Percentiles rank a stretch among this genome's conserved stretches.
Evolutionary conservation across 306 rosid species (phyloP).

Genomic region (Alnus rubra): DNA sequence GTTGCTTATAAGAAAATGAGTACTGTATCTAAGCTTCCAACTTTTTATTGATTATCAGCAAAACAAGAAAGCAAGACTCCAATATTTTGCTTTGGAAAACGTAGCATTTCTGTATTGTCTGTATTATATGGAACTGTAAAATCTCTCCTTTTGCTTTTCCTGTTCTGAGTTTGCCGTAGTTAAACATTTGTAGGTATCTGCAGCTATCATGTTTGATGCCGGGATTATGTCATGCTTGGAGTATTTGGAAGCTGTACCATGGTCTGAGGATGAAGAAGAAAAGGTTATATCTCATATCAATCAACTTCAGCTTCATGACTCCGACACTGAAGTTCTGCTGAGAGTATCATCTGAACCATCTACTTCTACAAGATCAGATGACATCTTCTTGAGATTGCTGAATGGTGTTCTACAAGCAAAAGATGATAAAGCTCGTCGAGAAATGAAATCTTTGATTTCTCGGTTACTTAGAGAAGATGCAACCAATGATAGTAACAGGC

Average conservation of each 20-base stretch:
- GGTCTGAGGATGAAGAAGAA: constrained; percentile 82
- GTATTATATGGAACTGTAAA: not conserved
- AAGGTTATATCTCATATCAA: constrained; percentile 57
- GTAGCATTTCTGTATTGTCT: not conserved
- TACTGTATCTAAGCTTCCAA: not conserved
- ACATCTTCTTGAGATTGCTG: constrained; percentile 50
- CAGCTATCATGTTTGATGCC: constrained; percentile 80
- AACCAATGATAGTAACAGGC: constrained; percentile 37
- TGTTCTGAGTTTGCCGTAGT: not conserved
- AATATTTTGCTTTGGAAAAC: not conserved
- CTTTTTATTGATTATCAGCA: not conserved
- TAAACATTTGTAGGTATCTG: constrained; percentile 57
- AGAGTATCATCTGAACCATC: constrained; percentile 71
- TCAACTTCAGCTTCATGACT: constrained; percentile 62
- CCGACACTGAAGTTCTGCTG: constrained; percentile 48
- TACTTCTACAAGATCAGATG: constrained; percentile 52
- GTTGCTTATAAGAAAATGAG: not conserved
- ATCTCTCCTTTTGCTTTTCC: not conserved
- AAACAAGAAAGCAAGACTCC: not conserved
- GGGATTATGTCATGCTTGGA: constrained; percentile 75
- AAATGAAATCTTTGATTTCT: constrained; percentile 70
- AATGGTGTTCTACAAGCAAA: constrained; percentile 80
- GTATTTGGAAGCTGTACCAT: constrained; percentile 83
- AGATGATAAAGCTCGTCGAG: constrained; percentile 83
- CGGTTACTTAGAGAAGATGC: constrained; percentile 68